Evolutionary conservation across 345 rosid species (phyloP).

Genomic region (Aethionema arabicum): DNA sequence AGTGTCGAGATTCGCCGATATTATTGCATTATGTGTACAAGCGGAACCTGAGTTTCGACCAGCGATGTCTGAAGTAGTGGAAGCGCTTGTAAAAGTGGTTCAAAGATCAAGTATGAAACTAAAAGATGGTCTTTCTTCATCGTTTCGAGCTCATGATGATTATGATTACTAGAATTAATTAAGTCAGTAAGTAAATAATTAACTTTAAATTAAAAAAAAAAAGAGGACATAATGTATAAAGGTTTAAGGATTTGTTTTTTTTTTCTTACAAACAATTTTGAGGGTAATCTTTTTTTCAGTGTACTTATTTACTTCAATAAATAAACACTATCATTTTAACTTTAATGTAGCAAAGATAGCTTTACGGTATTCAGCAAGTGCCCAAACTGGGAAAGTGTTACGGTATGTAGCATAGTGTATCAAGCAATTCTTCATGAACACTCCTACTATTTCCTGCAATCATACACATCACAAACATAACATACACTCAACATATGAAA

Average conservation of each 20-base stretch:
- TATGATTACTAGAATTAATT: constrained; percentile 26
- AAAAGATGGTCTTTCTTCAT: constrained; percentile 37
- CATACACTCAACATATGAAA: background rate
- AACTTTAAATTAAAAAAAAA: background rate
- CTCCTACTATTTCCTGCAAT: constrained; percentile 59
- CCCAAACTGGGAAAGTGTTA: constrained; percentile 67
- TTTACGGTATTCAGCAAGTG: constrained; percentile 55
- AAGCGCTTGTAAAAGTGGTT: constrained; percentile 38
- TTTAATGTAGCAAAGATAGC: constrained; percentile 1
- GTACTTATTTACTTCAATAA: background rate
- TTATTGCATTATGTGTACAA: constrained; percentile 76
- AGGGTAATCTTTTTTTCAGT: background rate
- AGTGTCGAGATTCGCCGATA: constrained; percentile 76
- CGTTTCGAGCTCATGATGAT: constrained; percentile 32
- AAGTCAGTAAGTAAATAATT: background rate
- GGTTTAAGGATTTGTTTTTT: no score
- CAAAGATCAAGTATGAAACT: constrained; percentile 41
- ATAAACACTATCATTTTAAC: constrained; percentile 1
- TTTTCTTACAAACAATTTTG: background rate
- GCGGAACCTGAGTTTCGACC: constrained; percentile 83
- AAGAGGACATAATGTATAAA: background rate
- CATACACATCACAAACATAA: background rate
- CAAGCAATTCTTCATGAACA: constrained; percentile 61
- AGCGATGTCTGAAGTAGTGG: constrained; percentile 86
- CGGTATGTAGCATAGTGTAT: constrained; percentile 65